Base-by-base conservation (phyloP, 768 basidiomycete species). In the Exidia glandulosa region DNA sequence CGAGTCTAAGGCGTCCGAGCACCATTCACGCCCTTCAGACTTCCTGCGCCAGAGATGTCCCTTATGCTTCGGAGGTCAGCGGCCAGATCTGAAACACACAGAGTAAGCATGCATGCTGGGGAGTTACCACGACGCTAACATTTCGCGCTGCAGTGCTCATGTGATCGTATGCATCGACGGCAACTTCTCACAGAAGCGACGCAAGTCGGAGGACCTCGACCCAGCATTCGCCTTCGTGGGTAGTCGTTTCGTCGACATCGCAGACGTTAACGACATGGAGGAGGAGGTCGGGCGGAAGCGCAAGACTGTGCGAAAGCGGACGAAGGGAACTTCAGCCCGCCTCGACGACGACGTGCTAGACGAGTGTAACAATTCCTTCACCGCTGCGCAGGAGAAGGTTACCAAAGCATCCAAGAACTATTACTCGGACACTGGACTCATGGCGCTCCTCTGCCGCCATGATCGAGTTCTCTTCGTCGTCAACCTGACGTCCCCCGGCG, bases 401-500 rank as follows among this genome's bases (percentile, higher is more conserved):
- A 34, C 36, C 29, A 55, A 60, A 16, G 54, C 47, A 33, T 34
- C 55, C 12, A 36, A 55, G 29, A 56, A 56, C 56, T 60, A 55
- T 27, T 56, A 56, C 52, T 32, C 54, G 12, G 60, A 60, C 23
- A 60, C 54, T 12, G 60, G 60, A 6, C 56, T 60, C 3, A 56
- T 60, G 27, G 60, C 55, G 12, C n/a, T 55, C 9, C 45, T 56
- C 13, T 60, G 60, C 32, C 16, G 54, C 3, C 60, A 60, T 31
- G 56, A 60, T 25, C 16, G 33, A 14, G 54, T 56, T 14, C 29
- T 60, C 16, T 36, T 34, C 4, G 30, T 60, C 5, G 54, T 32
- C 34, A 60, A 60, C 36, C 27, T 60, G 19, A 57, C 56, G 34
- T 45, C 55, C 6, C 41, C 60, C 32, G 60, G 60, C 7, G 60